Evolutionary conservation across 106 monocot species (phyloP).

Genomic region (Chionographis japonica): DNA sequence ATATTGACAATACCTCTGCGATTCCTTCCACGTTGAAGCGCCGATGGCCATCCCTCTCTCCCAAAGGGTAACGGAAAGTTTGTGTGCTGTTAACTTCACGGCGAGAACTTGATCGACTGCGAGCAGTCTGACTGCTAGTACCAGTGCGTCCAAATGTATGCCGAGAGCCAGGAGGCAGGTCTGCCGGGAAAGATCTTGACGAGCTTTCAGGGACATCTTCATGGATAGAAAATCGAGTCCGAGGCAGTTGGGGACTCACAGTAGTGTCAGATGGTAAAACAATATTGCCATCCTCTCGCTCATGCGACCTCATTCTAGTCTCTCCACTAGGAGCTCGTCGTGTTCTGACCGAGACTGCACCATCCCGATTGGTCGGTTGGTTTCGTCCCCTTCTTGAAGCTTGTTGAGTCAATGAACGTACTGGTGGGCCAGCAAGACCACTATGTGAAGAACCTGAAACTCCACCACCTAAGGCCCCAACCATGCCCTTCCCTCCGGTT

Average conservation of each 20-base stretch:
- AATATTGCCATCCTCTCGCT: constrained; percentile 14
- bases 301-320: constrained; percentile 14
- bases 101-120: constrained; percentile 14
- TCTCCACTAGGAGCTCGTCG: constrained; percentile 18
- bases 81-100: constrained; percentile 10
- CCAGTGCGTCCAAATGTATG: constrained; percentile 20
- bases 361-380: constrained; percentile 17
- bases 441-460: constrained; percentile 8
- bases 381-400: constrained; percentile 25
- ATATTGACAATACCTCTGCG: constrained; percentile 47
- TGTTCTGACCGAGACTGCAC: constrained; percentile 35
- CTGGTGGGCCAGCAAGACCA: constrained; percentile 1
- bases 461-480: constrained; percentile 15
- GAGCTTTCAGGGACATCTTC: constrained; percentile 27
- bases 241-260: constrained; percentile 3
- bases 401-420: constrained; percentile 18
- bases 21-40: constrained; percentile 34
- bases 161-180: constrained; percentile 13
- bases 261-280: constrained; percentile 13
- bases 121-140: constrained; percentile 14
- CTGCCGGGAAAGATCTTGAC: constrained; percentile 14
- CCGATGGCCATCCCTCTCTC: constrained; percentile 27
- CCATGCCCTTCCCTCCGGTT: constrained; percentile 18
- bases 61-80: constrained; percentile 4
- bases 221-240: constrained; percentile 1